Evolutionary conservation across 2,329 filamentous ascomycete species (phyloP), one percentile per base, ranked within the genome.

Genomic region (Stylonectria norvegica): DNA sequence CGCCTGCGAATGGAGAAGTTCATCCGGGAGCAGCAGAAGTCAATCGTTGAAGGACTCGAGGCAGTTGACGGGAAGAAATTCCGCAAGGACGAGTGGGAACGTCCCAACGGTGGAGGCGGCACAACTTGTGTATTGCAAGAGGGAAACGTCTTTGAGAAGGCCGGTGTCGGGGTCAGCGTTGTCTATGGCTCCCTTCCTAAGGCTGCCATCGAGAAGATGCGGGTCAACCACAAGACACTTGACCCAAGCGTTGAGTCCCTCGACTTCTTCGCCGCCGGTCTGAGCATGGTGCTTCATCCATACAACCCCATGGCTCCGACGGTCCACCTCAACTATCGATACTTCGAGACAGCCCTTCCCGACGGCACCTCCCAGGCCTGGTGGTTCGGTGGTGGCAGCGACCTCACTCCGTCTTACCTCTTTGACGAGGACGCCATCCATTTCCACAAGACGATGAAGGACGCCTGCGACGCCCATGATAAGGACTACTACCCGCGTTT

Each of bases 381-480:
- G 91, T 98, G 93, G 93, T 98, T 95, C 58, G 93, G 93, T 49
- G 93, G 93, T 36, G 93, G 93, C 41, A 90, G 88, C 38, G 93
- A 98, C 66, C 69, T 98, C 53, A 98, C 93, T 10, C 93, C 93
- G 0, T 82, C 78, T 27, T 98, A 97, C 63, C 79, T 98, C 20
- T 97, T 95, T 67, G 91, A 96, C 55, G 93, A 98, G 64, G 93
- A 98, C 64, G 91, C 88, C 25, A 86, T 94, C 42, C 91, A 96
- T 66, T 98, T 98, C 78, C 93, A 98, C 74, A 82, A 82, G 64
- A 89, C 86, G 3, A 84, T 98, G 58, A 97, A 96, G 69, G 81
- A 89, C 32, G 85, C 86, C 14, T 98, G 93, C 68, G 93, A 98
- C 66, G 83, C 85, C 53, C 93, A 98, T 65, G 87, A 96, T 70